These are phyloP conservation scores for Domatiomyces catenatus DNA, from an alignment of 2,329 filamentous ascomycete species.

Conservation along the genomic window DNA sequence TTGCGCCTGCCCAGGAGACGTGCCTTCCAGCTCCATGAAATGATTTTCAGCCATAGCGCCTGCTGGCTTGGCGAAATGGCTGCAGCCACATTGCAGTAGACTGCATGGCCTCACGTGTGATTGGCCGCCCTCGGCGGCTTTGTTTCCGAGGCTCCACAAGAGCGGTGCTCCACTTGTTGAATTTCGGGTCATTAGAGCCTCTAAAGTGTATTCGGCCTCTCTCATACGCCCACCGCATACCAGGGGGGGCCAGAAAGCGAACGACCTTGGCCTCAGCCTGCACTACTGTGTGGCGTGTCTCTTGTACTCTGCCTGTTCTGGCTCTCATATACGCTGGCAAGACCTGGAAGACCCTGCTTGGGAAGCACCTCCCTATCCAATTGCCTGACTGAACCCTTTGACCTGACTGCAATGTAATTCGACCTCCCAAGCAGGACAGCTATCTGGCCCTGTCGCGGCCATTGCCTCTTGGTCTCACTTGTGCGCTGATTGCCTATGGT, in stretches of 20 bases:
- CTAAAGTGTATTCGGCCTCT: not conserved
- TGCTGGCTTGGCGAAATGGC: not conserved
- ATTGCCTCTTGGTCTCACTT: not conserved
- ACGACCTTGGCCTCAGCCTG: no score
- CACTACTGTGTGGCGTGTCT: not conserved
- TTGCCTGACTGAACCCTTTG: not conserved
- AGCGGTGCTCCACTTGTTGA: not conserved
- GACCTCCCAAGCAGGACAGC: not conserved
- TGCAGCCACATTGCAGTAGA: not conserved
- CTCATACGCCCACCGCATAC: not conserved
- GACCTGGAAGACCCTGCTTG: not conserved
- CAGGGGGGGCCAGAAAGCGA: not conserved
- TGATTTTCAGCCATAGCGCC: not conserved
- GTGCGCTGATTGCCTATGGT: not conserved
- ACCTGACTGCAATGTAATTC: not conserved
- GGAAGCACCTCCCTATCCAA: not conserved
- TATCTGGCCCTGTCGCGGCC: not conserved
- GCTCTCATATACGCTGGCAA: not conserved
- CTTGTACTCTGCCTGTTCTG: not conserved
- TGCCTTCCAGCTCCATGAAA: not conserved
- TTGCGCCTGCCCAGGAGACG: not conserved
- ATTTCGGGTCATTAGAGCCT: not conserved
- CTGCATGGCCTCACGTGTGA: not conserved
- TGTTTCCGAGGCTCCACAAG: not conserved
- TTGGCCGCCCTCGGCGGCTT: not conserved